These are phyloP conservation scores for Skeletonema tropicum DNA, from an alignment of 108 stramenopile species.

Conservation along the genomic window DNA sequence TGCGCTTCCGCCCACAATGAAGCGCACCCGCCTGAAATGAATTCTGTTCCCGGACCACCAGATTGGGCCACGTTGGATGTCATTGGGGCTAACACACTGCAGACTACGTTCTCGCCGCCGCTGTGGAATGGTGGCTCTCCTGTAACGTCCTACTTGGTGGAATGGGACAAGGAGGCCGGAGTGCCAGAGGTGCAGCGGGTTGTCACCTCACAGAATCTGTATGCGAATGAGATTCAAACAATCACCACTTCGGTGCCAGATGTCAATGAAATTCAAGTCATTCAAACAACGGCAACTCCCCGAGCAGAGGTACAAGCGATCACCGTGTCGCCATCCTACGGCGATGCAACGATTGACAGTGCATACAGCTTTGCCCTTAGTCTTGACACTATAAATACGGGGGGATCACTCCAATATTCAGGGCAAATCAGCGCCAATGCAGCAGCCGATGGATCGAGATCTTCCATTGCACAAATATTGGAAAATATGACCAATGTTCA, in stretches of 20 bases:
- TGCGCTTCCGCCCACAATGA: conserved; percentile 1
- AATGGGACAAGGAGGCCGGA: conserved; percentile 87
- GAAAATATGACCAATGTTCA: conserved; percentile 65
- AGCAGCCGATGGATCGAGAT: conserved; percentile 41
- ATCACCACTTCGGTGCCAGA: conserved; percentile 61
- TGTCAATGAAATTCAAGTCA: conserved; percentile 74
- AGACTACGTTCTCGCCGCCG: conserved; percentile 46
- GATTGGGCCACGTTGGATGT: conserved; percentile 44
- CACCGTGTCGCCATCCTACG: conserved; percentile 51
- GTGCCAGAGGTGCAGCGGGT: conserved; percentile 74
- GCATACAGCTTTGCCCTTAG: conserved; percentile 60
- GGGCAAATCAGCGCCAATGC: conserved; percentile 67
- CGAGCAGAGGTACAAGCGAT: conserved; percentile 72
- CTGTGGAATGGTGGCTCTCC: conserved; percentile 47
- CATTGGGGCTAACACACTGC: conserved; percentile 43
- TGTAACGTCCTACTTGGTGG: conserved; percentile 52
- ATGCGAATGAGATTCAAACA: conserved; percentile 83
- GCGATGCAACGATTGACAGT: conserved; percentile 48
- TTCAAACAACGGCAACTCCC: conserved; percentile 52
- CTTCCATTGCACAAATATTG: conserved; percentile 58
- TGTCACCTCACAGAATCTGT: conserved; percentile 67
- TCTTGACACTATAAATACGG: conserved; percentile 53
- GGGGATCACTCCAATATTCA: conserved; percentile 64
- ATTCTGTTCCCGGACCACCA: conserved; percentile 47
- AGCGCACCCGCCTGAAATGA: not conserved